phyloP scores from a whole-genome alignment of 345 rosid species.

The Dovyalis caffra region DNA sequence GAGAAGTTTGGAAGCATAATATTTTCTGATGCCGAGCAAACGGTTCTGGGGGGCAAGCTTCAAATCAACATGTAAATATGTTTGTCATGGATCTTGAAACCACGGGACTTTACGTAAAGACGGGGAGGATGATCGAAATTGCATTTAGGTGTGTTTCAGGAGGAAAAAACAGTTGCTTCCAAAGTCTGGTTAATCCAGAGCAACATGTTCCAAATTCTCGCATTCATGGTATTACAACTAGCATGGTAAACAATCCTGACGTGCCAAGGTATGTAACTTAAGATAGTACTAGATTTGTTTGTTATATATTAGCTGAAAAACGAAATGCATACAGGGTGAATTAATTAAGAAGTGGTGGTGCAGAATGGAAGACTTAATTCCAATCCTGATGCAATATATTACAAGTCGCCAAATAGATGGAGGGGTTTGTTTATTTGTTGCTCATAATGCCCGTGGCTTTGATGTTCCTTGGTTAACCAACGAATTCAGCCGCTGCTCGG shows the following conservation, averaged over 20 bases:
- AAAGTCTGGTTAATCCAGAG: conserved; percentile 25
- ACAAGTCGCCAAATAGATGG: conserved; percentile 4
- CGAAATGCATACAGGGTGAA: too few relatives aligned
- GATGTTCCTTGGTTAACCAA: conserved; percentile 24
- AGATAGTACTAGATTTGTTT: too few relatives aligned
- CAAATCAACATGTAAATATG: neutral
- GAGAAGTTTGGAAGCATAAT: conserved; percentile 10
- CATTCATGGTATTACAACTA: conserved; percentile 21
- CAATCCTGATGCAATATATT: conserved; percentile 5
- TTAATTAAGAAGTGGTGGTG: neutral
- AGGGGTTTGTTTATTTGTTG: conserved; percentile 9
- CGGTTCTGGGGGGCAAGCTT: conserved; percentile 4
- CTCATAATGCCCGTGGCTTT: conserved; percentile 25
- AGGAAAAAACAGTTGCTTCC: conserved; percentile 20
- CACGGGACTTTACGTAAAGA: conserved; percentile 7
- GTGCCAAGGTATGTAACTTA: conserved; percentile 23
- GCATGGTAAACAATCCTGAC: conserved; percentile 13
- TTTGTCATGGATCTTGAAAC: too few relatives aligned
- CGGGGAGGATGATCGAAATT: conserved; percentile 17
- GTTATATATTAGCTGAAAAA: too few relatives aligned
- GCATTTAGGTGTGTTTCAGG: conserved; percentile 23
- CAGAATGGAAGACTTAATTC: conserved; percentile 24
- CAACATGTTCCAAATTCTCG: conserved; percentile 21
- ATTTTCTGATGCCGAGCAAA: conserved; percentile 7
- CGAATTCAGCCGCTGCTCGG: conserved; percentile 22